Conservation (phyloP, 768 basidiomycete species). For the Antrodiella citrinella region DNA sequence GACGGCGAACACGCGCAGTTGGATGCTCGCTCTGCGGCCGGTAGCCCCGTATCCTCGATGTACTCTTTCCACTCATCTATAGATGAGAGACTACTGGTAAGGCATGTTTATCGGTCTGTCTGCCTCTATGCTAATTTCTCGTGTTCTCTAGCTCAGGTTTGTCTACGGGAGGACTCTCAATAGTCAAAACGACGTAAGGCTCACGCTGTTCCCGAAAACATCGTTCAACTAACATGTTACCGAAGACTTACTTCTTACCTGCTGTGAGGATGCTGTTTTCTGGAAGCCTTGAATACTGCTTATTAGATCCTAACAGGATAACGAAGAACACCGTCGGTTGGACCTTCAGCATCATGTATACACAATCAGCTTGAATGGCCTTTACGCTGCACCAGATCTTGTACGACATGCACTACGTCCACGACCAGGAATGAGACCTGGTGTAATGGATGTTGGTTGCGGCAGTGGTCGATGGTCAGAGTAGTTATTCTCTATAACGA, state of each 20-base stretch:
- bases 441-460: constrained; percentile 24
- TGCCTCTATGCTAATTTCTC: background rate
- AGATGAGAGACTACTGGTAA: constrained; percentile 20
- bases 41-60: constrained; percentile 22
- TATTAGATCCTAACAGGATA: too few relatives aligned
- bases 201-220: background rate
- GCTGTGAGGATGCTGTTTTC: constrained; percentile 16
- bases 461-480: constrained; percentile 27
- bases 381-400: constrained; percentile 20
- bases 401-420: constrained; percentile 23
- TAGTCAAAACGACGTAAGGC: constrained; percentile 21
- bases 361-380: constrained; percentile 18
- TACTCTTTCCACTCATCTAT: constrained; percentile 24
- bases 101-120: background rate
- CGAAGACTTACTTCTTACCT: constrained; percentile 23
- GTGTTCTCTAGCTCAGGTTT: constrained; percentile 15
- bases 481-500: background rate
- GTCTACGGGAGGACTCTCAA: constrained; percentile 23
- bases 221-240: background rate
- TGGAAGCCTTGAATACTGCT: too few relatives aligned
- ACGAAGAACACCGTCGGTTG: constrained; percentile 24
- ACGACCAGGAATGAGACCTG: constrained; percentile 16
- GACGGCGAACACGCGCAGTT: too few relatives aligned
- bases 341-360: constrained; percentile 25
- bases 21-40: too few relatives aligned